phyloP scores from a whole-genome alignment of 495 filamentous ascomycete species.

The Xylaria telfairii region DNA sequence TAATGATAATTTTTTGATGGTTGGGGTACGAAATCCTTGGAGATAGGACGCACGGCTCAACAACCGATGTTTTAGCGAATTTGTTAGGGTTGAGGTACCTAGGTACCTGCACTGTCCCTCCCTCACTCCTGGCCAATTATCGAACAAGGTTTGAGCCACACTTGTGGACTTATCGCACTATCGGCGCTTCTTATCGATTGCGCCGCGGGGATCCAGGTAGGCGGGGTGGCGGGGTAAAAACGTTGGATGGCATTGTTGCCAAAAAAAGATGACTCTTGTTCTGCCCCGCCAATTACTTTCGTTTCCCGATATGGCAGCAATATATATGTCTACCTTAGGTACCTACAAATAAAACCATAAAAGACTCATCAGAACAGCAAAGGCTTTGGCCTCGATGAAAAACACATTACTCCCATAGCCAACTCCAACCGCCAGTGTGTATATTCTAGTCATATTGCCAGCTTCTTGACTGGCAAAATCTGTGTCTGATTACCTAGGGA shows the following conservation, averaged over 20 bases:
- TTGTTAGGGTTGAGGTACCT: constrained; percentile 33
- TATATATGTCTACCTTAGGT: neutral
- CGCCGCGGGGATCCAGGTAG: neutral
- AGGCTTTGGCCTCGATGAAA: neutral
- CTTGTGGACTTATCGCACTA: neutral
- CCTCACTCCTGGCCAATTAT: too few relatives aligned
- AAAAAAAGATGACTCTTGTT: neutral
- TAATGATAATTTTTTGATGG: constrained; percentile 38
- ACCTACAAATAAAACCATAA: constrained; percentile 1
- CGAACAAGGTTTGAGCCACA: neutral
- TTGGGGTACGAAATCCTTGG: constrained; percentile 27
- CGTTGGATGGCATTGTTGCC: neutral
- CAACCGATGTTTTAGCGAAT: constrained; percentile 40
- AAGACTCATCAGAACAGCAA: neutral
- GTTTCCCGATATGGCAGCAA: neutral
- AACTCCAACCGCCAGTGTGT: neutral
- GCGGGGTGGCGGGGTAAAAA: constrained; percentile 23
- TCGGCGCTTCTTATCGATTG: constrained; percentile 12
- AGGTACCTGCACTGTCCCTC: neutral
- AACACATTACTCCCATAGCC: neutral
- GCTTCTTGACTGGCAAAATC: neutral
- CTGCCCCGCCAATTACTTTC: constrained; percentile 19
- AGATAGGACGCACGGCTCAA: constrained; percentile 10
- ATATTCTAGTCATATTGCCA: neutral
- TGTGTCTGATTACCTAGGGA: neutral